Percentiles rank a stretch among this genome's conserved stretches.
These are phyloP conservation scores for Globisporangium abappressorium DNA, from an alignment of 352 stramenopile genomes.

Conservation along the genomic window DNA sequence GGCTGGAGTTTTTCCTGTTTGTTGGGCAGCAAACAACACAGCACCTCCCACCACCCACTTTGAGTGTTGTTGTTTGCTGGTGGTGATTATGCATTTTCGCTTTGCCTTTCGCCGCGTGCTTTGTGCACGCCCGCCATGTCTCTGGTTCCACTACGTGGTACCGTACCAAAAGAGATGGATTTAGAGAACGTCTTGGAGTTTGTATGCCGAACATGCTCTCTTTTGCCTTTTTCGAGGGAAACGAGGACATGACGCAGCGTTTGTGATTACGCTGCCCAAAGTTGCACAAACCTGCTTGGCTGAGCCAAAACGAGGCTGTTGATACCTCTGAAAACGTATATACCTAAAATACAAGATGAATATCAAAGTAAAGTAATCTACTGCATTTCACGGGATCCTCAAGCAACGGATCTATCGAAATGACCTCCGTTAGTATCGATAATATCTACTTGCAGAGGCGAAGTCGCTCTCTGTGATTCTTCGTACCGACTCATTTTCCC, in stretches of 20 bases:
- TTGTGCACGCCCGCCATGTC: slow-evolving; percentile 2
- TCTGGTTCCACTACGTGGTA: slow-evolving; percentile 8
- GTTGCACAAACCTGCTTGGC: neutral
- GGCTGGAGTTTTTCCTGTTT: neutral
- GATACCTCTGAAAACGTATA: neutral
- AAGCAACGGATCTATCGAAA: neutral
- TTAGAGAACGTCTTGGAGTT: neutral
- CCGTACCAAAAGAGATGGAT: neutral
- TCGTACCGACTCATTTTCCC: neutral
- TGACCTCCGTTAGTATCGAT: neutral
- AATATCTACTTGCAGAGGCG: neutral
- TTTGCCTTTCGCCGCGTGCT: neutral
- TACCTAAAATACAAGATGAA: neutral
- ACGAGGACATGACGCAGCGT: neutral
- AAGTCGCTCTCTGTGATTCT: neutral
- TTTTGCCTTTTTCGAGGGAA: neutral
- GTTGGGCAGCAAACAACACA: neutral
- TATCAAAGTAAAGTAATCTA: neutral
- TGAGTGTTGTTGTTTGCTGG: neutral
- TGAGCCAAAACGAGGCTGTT: neutral
- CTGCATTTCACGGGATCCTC: neutral
- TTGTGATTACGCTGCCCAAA: slow-evolving; percentile 1
- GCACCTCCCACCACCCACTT: neutral
- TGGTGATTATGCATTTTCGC: slow-evolving; percentile 1
- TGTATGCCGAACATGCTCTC: neutral